Conservation (phyloP, 2,329 filamentous ascomycete genomes). For the Kalmusia sp. region DNA sequence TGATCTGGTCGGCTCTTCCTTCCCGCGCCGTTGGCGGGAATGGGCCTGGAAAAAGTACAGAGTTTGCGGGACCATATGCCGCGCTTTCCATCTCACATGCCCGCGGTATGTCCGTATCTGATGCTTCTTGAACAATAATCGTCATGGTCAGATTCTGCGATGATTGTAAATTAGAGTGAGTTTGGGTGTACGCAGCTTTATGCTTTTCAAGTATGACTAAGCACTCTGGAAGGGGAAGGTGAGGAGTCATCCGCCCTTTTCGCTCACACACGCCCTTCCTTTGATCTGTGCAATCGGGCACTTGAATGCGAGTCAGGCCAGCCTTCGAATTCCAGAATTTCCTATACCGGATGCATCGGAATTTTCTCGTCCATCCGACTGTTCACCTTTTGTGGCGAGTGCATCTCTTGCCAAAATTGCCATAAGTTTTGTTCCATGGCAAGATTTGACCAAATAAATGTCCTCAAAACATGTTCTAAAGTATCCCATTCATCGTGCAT, state of each 20-base stretch:
- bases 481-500: constrained; percentile 13
- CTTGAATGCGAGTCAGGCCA: no score
- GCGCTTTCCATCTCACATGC: constrained; percentile 27
- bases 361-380: not conserved
- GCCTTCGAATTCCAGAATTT: not conserved
- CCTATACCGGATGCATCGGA: not conserved
- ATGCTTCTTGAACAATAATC: constrained; percentile 28
- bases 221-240: not conserved
- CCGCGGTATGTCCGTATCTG: constrained; percentile 31
- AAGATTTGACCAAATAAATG: constrained; percentile 23
- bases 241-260: not conserved
- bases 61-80: constrained; percentile 26
- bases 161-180: no score
- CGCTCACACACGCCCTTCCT: constrained; percentile 2
- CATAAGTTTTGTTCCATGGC: constrained; percentile 17
- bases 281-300: not conserved
- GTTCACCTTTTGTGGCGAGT: not conserved
- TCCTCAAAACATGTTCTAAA: constrained; percentile 2
- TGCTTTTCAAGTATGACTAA: no score
- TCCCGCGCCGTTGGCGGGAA: constrained; percentile 21
- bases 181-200: no score
- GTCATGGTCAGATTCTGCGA: constrained; percentile 25
- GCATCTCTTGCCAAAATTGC: constrained; percentile 20
- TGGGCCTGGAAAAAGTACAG: constrained; percentile 35
- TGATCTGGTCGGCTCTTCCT: constrained; percentile 14